phyloP scores from a whole-genome alignment of 2,329 filamentous ascomycete genomes.

The Cladobotryum protrusum region DNA sequence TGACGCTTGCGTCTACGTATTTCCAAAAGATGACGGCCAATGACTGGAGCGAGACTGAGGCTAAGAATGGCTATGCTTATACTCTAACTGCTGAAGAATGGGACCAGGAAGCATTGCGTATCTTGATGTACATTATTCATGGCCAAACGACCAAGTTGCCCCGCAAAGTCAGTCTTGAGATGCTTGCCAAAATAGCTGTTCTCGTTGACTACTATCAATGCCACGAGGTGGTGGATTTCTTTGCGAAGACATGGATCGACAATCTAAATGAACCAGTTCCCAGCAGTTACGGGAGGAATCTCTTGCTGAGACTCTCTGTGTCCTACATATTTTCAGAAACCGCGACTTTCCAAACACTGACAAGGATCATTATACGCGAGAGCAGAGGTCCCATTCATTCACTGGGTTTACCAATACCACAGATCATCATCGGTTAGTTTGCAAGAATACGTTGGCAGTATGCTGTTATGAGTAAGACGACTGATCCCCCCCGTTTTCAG shows the following conservation, averaged over 20 bases:
- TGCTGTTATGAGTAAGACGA: too few relatives aligned
- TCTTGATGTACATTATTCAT: constrained; percentile 40
- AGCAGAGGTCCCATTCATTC: background rate
- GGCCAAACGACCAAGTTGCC: constrained; percentile 34
- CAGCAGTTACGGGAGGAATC: background rate
- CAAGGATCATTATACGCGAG: background rate
- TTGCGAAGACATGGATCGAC: constrained; percentile 15
- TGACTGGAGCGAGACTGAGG: constrained; percentile 8
- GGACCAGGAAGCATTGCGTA: constrained; percentile 33
- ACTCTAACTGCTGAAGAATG: constrained; percentile 12
- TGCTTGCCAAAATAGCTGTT: constrained; percentile 36
- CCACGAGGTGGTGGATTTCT: constrained; percentile 35
- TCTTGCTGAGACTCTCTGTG: background rate
- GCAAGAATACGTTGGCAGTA: too few relatives aligned
- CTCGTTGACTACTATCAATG: constrained; percentile 39
- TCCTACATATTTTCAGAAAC: background rate
- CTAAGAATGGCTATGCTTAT: background rate
- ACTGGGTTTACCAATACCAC: background rate
- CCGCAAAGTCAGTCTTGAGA: constrained; percentile 28
- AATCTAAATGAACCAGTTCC: background rate
- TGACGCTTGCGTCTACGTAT: constrained; percentile 25
- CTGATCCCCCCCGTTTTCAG: too few relatives aligned
- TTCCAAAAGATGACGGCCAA: constrained; percentile 13
- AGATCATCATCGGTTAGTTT: background rate
- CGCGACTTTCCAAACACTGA: background rate